Percentiles rank a stretch among this genome's conserved stretches.
These are phyloP conservation scores for Arachis stenosperma DNA, from an alignment of 306 rosid species.

Conservation along the genomic window DNA sequence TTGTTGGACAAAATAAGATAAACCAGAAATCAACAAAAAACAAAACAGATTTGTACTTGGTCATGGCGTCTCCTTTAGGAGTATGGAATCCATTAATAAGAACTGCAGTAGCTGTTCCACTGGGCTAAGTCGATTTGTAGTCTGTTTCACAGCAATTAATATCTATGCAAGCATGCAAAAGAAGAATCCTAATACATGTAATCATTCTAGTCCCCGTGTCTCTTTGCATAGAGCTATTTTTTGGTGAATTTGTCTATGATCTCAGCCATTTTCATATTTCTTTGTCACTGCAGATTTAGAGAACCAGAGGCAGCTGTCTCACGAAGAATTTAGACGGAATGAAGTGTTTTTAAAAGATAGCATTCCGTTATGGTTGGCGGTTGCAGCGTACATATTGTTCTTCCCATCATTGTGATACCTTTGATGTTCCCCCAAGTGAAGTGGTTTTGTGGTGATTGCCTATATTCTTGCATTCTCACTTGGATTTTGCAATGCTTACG, in stretches of 20 bases:
- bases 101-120: conserved; percentile 99
- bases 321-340: conserved; percentile 71
- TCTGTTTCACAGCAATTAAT: conserved; percentile 63
- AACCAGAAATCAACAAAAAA: background rate
- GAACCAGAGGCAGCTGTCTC: conserved; percentile 47
- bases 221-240: too few species aligned
- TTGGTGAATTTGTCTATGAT: background rate
- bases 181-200: conserved; percentile 60
- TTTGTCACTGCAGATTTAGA: conserved; percentile 51
- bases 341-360: conserved; percentile 80
- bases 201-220: background rate
- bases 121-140: conserved; percentile 86
- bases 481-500: conserved; percentile 99
- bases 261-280: conserved; percentile 18
- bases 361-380: conserved; percentile 87
- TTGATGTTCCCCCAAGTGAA: conserved; percentile 86
- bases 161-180: conserved; percentile 54
- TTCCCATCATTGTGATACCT: conserved; percentile 81
- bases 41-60: conserved; percentile 67
- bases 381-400: conserved; percentile 66
- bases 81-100: conserved; percentile 97
- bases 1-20: conserved; percentile 1
- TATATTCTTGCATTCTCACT: conserved; percentile 85
- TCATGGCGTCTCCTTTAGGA: conserved; percentile 94
- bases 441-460: conserved; percentile 86